Evolutionary conservation across 2,329 filamentous ascomycete species (phyloP).

Genomic region (Penicillium crustosum): DNA sequence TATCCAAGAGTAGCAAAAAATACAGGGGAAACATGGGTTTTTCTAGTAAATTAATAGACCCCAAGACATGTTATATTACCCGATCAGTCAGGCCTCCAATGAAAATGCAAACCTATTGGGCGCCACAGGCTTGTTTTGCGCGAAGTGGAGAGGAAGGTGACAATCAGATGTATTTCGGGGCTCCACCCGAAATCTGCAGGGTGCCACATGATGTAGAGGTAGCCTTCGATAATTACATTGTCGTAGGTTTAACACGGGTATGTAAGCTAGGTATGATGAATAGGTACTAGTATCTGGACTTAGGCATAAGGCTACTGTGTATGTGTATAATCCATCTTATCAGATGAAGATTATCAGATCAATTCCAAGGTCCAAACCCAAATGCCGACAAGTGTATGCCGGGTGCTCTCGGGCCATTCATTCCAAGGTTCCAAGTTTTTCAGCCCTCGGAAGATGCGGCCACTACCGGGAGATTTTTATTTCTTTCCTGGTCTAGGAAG

Average conservation of each 20-base stretch:
- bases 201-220: not conserved
- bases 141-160: not conserved
- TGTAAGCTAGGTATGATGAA: not conserved
- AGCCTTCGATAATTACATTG: not conserved
- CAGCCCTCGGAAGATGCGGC: not conserved
- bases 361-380: not conserved
- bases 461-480: too few species aligned
- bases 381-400: not conserved
- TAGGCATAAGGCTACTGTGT: not conserved
- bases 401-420: not conserved
- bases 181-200: not conserved
- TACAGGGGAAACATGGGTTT: too few species aligned
- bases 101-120: not conserved
- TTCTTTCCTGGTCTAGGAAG: not conserved
- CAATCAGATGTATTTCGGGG: not conserved
- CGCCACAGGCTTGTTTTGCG: not conserved
- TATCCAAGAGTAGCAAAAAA: not conserved
- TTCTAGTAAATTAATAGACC: not conserved
- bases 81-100: not conserved
- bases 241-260: not conserved
- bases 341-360: conserved; percentile 1
- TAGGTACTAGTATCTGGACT: not conserved
- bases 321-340: not conserved
- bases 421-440: not conserved
- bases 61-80: too few species aligned